Base-by-base conservation (phyloP, 345 rosid species). In the Eucalyptus caleyi region DNA sequence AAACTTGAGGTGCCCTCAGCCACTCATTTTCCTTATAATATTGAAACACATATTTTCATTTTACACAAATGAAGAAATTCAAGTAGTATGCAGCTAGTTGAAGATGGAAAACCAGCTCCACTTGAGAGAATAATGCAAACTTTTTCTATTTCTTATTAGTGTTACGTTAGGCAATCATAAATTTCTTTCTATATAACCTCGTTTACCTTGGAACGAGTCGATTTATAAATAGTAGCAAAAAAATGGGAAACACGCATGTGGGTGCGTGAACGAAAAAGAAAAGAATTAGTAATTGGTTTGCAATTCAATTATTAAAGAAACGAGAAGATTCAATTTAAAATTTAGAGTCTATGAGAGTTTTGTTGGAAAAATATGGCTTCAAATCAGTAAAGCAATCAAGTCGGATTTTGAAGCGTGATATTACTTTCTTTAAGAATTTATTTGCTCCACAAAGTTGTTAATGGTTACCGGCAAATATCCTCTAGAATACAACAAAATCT, bases 361-460 rank as follows among this genome's bases (percentile, higher is more conserved):
- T 56, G 62, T 56, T 23, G 62, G 10, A 19, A 53, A 53, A 19
- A 53, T 53, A 53, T 53, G 59, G 5, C 5, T 19, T 53, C 11
- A 1, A 53, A 53, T 53, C 2, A 53, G 4, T 53, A 53, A 0
- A 53, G 5, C 11, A 53, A 53, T 53, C 10, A 19, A 53, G 2
- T 53, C 0, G 5, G 5, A 53, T 0, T 19, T 53, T 3, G 0
- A 19, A 1, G 0, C 6, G 1, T 50, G 0, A 50, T 50, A 50
- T 50, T 3, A 50, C 1, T 51, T 51, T 1, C 3, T 51, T 51
- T 7, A 51, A 0, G 4, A 0, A 1, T 18, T 51, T 51, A 18
- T 51, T 51, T 18, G 0, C 23, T 2, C 9, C 23, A 51, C 1
- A 51, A 51, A 51, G 0, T 18, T 51, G 1, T 1, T 18, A 51